Percentiles rank a stretch among this genome's conserved stretches.
Conservation (phyloP, 345 rosid species). For the Crucihimalaya himalaica region DNA sequence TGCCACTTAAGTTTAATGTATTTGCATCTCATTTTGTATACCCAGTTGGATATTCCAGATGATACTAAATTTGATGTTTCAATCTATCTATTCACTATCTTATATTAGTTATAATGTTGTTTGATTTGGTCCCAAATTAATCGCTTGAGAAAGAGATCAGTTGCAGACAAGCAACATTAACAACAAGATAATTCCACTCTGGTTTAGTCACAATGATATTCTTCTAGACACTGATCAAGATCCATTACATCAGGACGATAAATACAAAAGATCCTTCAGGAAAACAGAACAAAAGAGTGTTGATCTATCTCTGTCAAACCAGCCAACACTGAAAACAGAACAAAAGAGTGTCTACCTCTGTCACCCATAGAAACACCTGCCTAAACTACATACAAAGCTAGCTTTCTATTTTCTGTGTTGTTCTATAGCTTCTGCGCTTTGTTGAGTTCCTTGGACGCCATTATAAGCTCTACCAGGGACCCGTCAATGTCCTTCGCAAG, state of each 20-base stretch:
- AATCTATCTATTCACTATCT: background rate
- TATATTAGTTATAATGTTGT: background rate
- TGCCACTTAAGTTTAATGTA: constrained; percentile 6
- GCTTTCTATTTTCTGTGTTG: constrained; percentile 34
- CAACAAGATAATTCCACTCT: constrained; percentile 10
- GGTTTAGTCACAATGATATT: constrained; percentile 23
- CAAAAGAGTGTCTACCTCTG: constrained; percentile 21
- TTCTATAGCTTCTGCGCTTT: constrained; percentile 30
- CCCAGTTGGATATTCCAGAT: background rate
- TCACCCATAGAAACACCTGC: constrained; percentile 38
- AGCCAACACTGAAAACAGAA: constrained; percentile 22
- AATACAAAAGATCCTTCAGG: constrained; percentile 29
- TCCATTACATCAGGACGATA: constrained; percentile 32
- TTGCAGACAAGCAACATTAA: background rate
- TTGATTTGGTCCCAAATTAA: background rate
- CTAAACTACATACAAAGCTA: constrained; percentile 47
- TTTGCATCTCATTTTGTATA: constrained; percentile 3
- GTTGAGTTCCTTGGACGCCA: constrained; percentile 10
- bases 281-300: constrained; percentile 15
- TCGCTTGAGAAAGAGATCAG: background rate
- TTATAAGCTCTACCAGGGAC: constrained; percentile 70
- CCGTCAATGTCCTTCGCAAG: constrained; percentile 82
- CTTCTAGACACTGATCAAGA: constrained; percentile 20
- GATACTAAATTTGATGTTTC: constrained; percentile 11
- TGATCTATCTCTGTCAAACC: constrained; percentile 34